phyloP scores from a whole-genome alignment of 768 basidiomycete genomes.

The Sistotremastrum niveocremeum region DNA sequence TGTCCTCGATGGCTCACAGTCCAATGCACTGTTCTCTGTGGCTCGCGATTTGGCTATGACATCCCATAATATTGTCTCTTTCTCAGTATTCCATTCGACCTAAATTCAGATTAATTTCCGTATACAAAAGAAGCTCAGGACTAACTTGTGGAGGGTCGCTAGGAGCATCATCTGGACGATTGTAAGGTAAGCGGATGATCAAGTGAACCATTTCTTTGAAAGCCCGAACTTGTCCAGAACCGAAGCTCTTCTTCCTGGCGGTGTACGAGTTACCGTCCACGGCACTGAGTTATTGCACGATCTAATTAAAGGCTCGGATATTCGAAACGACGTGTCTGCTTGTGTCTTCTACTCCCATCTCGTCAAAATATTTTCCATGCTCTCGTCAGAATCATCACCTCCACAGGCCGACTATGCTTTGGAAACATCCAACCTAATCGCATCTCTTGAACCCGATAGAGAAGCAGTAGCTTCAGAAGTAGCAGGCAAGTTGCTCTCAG shows the following conservation, averaged over 20 bases:
- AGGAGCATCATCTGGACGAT: conserved; percentile 56
- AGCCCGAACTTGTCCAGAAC: conserved; percentile 9
- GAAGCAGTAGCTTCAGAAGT: conserved; percentile 36
- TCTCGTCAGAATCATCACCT: too few relatives aligned
- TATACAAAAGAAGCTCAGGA: conserved; percentile 6
- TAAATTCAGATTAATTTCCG: conserved; percentile 18
- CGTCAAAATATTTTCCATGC: too few relatives aligned
- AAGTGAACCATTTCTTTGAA: conserved; percentile 39
- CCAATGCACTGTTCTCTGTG: conserved; percentile 58
- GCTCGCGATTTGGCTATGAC: conserved; percentile 69
- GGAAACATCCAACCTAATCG: too few relatives aligned
- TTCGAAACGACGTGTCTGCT: too few relatives aligned
- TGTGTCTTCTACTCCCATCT: too few relatives aligned
- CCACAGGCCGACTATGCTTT: too few relatives aligned
- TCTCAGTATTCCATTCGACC: conserved; percentile 80
- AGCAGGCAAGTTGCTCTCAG: conserved; percentile 19
- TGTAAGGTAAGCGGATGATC: conserved; percentile 66
- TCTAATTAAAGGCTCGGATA: background rate
- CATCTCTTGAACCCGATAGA: conserved; percentile 20
- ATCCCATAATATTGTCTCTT: conserved; percentile 79
- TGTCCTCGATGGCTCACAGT: conserved; percentile 41
- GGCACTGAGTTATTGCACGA: background rate
- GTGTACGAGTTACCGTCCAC: conserved; percentile 12
- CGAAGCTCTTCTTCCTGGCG: background rate
- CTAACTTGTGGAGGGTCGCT: conserved; percentile 58